Evolutionary conservation across 2,329 filamentous ascomycete species (phyloP).

Genomic region (Eurotiales sp.): DNA sequence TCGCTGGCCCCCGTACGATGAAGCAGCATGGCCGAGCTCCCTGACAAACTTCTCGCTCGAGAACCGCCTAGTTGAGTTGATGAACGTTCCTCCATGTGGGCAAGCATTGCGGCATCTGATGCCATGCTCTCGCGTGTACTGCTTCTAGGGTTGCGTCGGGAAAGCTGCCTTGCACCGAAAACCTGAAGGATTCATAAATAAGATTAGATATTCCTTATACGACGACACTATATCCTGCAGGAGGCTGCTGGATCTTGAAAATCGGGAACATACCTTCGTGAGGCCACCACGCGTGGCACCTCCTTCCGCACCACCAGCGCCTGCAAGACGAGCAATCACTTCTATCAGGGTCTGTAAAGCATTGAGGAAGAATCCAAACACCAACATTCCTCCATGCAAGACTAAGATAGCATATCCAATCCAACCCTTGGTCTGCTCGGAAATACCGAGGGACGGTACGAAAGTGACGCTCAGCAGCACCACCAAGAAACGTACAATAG

Average conservation of each 20-base stretch:
- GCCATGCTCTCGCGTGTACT: conserved; percentile 69
- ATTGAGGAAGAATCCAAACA: conserved; percentile 92
- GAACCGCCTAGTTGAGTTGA: conserved; percentile 51
- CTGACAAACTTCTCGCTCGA: conserved; percentile 57
- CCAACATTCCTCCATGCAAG: conserved; percentile 76
- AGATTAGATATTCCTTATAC: no score
- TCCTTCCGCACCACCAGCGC: conserved; percentile 72
- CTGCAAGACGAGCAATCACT: conserved; percentile 75
- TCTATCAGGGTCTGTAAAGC: conserved; percentile 87
- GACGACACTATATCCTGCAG: no score
- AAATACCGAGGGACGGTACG: conserved; percentile 74
- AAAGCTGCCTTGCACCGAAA: conserved; percentile 86
- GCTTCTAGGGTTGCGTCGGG: conserved; percentile 64
- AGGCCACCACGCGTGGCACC: conserved; percentile 74
- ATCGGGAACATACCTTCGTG: conserved; percentile 63
- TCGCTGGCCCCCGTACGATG: conserved; percentile 47
- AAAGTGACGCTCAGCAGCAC: conserved; percentile 78
- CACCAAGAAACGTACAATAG: conserved; percentile 69
- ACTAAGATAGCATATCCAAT: conserved; percentile 88
- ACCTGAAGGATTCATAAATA: conserved; percentile 45
- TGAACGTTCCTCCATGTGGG: conserved; percentile 61
- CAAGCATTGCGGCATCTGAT: conserved; percentile 77
- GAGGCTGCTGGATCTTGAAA: no score
- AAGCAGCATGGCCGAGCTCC: conserved; percentile 59
- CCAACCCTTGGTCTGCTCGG: conserved; percentile 82